Conservation (phyloP, 345 rosid genomes). For the Heritiera littoralis region DNA sequence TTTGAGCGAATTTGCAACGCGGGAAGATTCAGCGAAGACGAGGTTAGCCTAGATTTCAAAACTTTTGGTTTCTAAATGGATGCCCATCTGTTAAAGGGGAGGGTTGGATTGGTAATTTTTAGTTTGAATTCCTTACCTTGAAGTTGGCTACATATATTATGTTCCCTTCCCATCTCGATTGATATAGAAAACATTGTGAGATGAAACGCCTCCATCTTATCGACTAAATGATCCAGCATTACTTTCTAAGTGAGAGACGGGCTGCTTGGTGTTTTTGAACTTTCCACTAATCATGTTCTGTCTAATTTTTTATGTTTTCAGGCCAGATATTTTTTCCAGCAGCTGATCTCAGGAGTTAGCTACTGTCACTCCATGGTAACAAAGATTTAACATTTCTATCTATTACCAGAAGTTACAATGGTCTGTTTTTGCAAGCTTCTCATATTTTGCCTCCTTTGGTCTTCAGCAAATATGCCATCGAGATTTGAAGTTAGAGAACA, state of each 20-base stretch:
- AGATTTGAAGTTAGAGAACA: conserved; percentile 82
- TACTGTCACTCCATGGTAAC: conserved; percentile 78
- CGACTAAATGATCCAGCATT: not conserved
- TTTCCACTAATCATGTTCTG: not conserved
- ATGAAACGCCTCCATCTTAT: not conserved
- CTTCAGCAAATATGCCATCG: conserved; percentile 66
- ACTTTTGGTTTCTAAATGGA: not conserved
- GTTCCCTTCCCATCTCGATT: not conserved
- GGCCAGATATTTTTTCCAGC: conserved; percentile 82
- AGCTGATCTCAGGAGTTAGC: conserved; percentile 84
- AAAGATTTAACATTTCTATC: not conserved
- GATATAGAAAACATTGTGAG: not conserved
- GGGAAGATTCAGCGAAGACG: conserved; percentile 88
- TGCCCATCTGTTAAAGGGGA: not conserved
- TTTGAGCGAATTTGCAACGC: conserved; percentile 84
- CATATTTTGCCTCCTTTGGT: not conserved
- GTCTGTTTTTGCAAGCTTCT: not conserved
- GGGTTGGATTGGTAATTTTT: not conserved
- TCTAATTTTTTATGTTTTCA: conserved; percentile 14
- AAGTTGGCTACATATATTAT: not conserved
- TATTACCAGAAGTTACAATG: not conserved
- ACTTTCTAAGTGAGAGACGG: not conserved
- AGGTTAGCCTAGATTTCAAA: conserved; percentile 37
- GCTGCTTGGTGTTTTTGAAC: not conserved
- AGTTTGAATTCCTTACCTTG: not conserved